These are phyloP conservation scores for Pseudoscleropodium purum DNA, from an alignment of 225 moss, liverwort and hornwort genomes.

Conservation along the genomic window DNA sequence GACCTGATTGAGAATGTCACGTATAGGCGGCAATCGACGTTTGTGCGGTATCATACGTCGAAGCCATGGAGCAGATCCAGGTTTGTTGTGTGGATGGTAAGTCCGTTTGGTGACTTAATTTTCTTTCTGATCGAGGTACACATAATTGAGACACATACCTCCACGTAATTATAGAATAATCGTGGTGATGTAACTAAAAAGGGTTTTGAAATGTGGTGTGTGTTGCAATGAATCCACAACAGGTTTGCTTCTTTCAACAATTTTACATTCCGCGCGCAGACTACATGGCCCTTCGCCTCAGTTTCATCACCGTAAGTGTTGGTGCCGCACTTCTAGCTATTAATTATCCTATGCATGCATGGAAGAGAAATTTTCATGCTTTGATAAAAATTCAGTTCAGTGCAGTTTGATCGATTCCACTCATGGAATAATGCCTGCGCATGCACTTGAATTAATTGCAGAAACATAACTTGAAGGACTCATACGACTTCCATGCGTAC, in stretches of 20 bases:
- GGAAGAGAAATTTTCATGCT: neutral
- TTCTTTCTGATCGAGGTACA: neutral
- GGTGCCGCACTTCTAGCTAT: neutral
- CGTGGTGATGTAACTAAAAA: neutral
- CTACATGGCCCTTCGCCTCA: conserved; percentile 62
- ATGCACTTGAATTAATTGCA: neutral
- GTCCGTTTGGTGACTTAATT: neutral
- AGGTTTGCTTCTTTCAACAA: conserved; percentile 80
- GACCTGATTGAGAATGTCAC: conserved; percentile 29
- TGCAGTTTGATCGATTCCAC: neutral
- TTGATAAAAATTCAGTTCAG: neutral
- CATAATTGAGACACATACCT: too few species aligned
- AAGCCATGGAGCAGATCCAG: conserved; percentile 47
- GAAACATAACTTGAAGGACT: conserved; percentile 26
- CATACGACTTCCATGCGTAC: conserved; percentile 63
- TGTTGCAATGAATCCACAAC: neutral
- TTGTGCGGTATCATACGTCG: conserved; percentile 51
- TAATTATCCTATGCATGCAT: neutral
- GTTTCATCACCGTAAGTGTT: conserved; percentile 53
- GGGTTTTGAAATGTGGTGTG: neutral
- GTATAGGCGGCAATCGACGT: conserved; percentile 47
- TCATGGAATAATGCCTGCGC: neutral
- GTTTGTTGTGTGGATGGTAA: conserved; percentile 52
- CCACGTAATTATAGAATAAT: neutral
- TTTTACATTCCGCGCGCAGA: conserved; percentile 57